Percentiles rank a stretch among this genome's conserved stretches.
phyloP scores from a whole-genome alignment of 257 asterid species.

The Thymus mandschuricus region DNA sequence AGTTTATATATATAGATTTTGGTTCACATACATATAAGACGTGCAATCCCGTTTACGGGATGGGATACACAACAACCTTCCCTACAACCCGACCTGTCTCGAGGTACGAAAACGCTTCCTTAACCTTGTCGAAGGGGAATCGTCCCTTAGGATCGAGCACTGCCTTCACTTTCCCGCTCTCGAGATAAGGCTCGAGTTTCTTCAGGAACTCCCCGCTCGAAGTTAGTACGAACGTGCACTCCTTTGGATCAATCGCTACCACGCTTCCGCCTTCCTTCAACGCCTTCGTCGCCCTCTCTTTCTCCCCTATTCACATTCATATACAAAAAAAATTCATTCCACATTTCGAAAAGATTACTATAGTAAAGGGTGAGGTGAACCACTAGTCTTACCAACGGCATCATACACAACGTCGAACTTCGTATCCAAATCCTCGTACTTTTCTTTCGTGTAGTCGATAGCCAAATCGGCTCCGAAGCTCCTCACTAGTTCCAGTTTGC shows the following conservation, averaged over 20 bases:
- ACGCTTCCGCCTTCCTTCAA: conserved; percentile 84
- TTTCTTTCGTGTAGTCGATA: conserved; percentile 83
- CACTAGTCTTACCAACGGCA: conserved; percentile 68
- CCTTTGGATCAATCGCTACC: conserved; percentile 36
- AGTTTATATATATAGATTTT: too few relatives aligned
- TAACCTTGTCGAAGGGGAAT: conserved; percentile 66
- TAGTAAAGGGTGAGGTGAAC: neutral
- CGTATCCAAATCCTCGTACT: conserved; percentile 68
- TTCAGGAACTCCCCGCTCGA: conserved; percentile 49
- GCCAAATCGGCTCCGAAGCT: conserved; percentile 80
- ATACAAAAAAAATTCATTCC: too few relatives aligned
- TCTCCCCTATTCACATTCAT: conserved; percentile 44
- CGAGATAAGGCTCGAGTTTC: conserved; percentile 64
- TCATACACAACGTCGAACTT: conserved; percentile 83
- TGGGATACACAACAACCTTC: conserved; percentile 78
- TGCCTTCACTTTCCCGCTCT: conserved; percentile 73
- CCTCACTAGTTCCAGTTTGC: conserved; percentile 59
- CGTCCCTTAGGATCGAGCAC: conserved; percentile 79
- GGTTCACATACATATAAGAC: too few relatives aligned
- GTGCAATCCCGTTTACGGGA: conserved; percentile 41
- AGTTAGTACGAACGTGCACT: conserved; percentile 12
- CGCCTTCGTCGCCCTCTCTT: conserved; percentile 73
- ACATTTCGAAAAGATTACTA: too few relatives aligned
- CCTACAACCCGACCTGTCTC: conserved; percentile 76
- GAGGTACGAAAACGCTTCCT: conserved; percentile 76